Percentiles rank a stretch among this genome's conserved stretches.
phyloP scores from a whole-genome alignment of 257 asterid species.

The Nyctanthes arbortristis region DNA sequence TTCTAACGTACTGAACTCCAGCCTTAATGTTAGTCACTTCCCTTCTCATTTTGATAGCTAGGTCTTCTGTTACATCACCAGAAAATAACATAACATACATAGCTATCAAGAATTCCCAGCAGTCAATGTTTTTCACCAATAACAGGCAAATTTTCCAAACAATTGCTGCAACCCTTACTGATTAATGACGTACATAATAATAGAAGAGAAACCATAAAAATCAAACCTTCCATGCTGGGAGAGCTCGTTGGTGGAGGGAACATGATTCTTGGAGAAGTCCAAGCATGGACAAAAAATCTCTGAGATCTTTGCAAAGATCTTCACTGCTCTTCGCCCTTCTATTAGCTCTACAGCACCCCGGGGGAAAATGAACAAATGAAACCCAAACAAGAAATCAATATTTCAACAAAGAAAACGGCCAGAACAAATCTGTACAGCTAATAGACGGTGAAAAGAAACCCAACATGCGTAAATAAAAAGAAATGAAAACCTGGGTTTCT shows the following conservation, averaged over 20 bases:
- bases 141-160: too few relatives aligned
- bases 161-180: too few relatives aligned
- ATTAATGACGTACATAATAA: not conserved
- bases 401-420: constrained; percentile 1
- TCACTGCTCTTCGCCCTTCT: constrained; percentile 63
- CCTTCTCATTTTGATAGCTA: not conserved
- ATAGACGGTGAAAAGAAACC: too few relatives aligned
- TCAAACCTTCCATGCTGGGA: constrained; percentile 73
- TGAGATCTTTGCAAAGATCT: constrained; percentile 66
- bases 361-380: not conserved
- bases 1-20: not conserved
- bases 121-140: too few relatives aligned
- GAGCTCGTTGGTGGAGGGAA: constrained; percentile 83
- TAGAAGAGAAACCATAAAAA: constrained; percentile 13
- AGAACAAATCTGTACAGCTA: constrained; percentile 7
- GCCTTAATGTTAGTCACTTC: not conserved
- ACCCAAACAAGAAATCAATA: constrained; percentile 7
- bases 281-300: constrained; percentile 57
- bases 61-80: too few relatives aligned
- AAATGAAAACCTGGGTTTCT: constrained; percentile 54
- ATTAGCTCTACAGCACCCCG: constrained; percentile 40
- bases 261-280: constrained; percentile 74
- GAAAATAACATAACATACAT: too few relatives aligned
- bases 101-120: too few relatives aligned
- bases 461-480: not conserved